A percentile compares a stretch with the other conserved stretches of the same genome.
Conservation (phyloP, 108 stramenopile genomes). For the Epithemia pelagica region DNA sequence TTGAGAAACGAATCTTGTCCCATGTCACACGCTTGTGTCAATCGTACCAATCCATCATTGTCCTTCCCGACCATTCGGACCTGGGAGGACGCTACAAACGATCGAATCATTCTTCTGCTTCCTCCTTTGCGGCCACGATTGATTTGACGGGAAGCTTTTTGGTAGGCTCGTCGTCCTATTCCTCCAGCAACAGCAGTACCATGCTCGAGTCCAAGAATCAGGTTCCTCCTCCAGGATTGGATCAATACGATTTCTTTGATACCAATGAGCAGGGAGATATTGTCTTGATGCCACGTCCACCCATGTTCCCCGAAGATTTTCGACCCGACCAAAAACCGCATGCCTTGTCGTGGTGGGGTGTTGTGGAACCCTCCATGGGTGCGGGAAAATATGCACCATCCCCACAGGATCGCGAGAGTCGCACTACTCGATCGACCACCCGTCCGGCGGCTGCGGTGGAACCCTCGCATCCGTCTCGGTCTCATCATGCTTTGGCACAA, state of each 20-base stretch:
- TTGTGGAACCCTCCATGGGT: slow-evolving; percentile 39
- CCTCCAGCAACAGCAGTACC: too few species aligned
- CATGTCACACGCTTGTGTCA: neutral
- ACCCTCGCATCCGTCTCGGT: neutral
- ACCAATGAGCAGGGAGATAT: slow-evolving; percentile 34
- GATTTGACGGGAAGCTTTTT: neutral
- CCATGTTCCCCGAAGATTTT: slow-evolving; percentile 67
- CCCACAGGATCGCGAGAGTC: neutral
- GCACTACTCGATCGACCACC: neutral
- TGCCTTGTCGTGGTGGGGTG: slow-evolving; percentile 62
- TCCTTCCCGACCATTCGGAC: neutral
- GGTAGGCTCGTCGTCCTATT: neutral
- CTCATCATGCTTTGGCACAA: neutral
- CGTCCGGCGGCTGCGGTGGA: neutral
- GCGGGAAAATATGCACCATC: neutral
- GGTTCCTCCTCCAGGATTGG: neutral
- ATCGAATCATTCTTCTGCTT: too few species aligned
- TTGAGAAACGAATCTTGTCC: neutral
- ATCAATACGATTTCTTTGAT: slow-evolving; percentile 43
- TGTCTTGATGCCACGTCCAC: slow-evolving; percentile 32
- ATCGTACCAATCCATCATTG: neutral
- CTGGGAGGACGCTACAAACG: neutral
- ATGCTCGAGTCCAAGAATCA: too few species aligned
- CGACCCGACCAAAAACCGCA: slow-evolving; percentile 25
- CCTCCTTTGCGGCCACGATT: neutral